Evolutionary conservation across 2,329 filamentous ascomycete species (phyloP).

Genomic region (Ascochyta rabiei): DNA sequence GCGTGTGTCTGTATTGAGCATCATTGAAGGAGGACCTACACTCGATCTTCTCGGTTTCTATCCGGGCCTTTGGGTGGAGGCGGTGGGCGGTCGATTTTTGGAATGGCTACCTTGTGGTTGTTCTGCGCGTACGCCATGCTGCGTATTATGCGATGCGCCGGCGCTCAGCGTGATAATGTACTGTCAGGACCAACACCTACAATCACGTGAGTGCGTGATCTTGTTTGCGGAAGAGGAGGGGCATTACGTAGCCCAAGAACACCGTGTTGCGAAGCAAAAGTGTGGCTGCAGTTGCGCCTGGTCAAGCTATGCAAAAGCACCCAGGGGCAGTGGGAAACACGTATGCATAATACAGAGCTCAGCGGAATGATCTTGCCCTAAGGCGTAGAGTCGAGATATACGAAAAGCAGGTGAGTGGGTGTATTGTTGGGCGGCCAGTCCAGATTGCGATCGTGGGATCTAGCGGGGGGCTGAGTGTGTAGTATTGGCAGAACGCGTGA

Average conservation of each 20-base stretch:
- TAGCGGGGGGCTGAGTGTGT: too few species aligned
- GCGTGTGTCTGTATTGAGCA: too few species aligned
- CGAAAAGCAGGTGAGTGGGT: too few species aligned
- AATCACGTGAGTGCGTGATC: neutral
- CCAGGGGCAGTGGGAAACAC: too few species aligned
- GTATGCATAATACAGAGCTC: too few species aligned
- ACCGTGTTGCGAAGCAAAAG: neutral
- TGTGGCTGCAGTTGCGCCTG: neutral
- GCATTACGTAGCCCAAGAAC: too few species aligned
- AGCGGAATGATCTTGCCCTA: too few species aligned
- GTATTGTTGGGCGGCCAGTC: too few species aligned
- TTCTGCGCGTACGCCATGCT: neutral
- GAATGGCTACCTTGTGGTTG: constrained; percentile 23
- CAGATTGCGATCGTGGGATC: too few species aligned
- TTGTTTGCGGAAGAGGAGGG: too few species aligned
- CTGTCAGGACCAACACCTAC: neutral
- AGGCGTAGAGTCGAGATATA: too few species aligned
- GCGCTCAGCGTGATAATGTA: neutral
- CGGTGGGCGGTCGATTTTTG: constrained; percentile 17
- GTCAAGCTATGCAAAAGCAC: neutral
- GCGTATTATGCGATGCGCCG: neutral
- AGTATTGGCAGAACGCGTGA: too few species aligned
- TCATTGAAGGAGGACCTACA: constrained; percentile 15
- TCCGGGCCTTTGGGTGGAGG: constrained; percentile 9
- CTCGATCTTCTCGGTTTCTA: constrained; percentile 24